phyloP scores from a whole-genome alignment of 495 filamentous ascomycete species.

The Terfezia boudieri region DNA sequence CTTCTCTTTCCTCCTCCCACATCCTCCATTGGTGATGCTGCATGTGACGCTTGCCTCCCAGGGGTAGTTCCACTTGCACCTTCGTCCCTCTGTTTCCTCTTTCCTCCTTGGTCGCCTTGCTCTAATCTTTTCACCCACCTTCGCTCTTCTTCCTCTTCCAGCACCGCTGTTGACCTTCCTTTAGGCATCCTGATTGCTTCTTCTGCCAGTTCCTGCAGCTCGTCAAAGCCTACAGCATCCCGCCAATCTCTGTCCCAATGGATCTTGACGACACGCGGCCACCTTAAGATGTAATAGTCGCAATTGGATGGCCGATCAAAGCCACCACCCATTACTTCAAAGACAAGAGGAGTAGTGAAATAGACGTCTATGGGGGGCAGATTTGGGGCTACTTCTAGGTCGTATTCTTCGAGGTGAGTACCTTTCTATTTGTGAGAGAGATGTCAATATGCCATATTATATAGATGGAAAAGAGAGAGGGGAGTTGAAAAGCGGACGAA shows the following conservation, averaged over 20 bases:
- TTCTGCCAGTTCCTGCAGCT: slow-evolving; percentile 33
- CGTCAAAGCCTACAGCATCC: slow-evolving; percentile 32
- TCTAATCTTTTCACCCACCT: slow-evolving; percentile 4
- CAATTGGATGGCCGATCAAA: slow-evolving; percentile 39
- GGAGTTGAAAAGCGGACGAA: neutral
- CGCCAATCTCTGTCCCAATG: slow-evolving; percentile 34
- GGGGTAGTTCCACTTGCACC: neutral
- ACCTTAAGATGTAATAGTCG: slow-evolving; percentile 37
- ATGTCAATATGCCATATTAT: neutral
- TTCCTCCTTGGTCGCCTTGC: slow-evolving; percentile 1
- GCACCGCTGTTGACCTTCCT: slow-evolving; percentile 3
- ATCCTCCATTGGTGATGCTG: neutral
- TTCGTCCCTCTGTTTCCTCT: slow-evolving; percentile 1
- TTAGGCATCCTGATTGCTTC: slow-evolving; percentile 21
- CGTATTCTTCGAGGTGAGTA: slow-evolving; percentile 2
- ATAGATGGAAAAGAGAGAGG: no score
- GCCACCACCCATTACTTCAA: slow-evolving; percentile 40
- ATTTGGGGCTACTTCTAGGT: slow-evolving; percentile 20
- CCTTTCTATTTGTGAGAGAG: slow-evolving; percentile 3
- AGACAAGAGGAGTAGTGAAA: slow-evolving; percentile 40
- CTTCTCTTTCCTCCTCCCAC: neutral
- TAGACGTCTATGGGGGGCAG: slow-evolving; percentile 23
- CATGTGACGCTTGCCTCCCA: neutral
- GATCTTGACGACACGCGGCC: slow-evolving; percentile 39
- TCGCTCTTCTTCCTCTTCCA: slow-evolving; percentile 14